Percentiles rank a stretch among this genome's conserved stretches.
These are phyloP conservation scores for Allium cepa DNA, from an alignment of 106 monocot genomes.

Conservation along the genomic window DNA sequence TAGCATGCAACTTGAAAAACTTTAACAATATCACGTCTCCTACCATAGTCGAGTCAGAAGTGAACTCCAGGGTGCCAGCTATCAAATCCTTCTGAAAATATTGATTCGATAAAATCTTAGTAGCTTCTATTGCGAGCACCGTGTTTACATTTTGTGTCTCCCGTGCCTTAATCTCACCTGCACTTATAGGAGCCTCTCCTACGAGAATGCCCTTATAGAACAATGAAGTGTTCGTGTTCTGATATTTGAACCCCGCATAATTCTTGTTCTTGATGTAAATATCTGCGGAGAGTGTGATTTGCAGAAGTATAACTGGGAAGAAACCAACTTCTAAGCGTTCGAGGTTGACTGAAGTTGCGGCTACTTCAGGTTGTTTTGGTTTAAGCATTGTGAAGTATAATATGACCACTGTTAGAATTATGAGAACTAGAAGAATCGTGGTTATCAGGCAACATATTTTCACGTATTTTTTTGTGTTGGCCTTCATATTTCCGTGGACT, in stretches of 20 bases:
- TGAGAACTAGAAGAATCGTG: slow-evolving; percentile 13
- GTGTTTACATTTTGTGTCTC: slow-evolving; percentile 7
- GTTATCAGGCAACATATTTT: slow-evolving; percentile 10
- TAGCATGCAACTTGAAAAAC: slow-evolving; percentile 22
- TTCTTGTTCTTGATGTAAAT: slow-evolving; percentile 30
- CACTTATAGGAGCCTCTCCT: slow-evolving; percentile 14
- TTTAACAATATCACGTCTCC: slow-evolving; percentile 26
- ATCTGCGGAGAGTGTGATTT: slow-evolving; percentile 13
- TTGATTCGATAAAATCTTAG: slow-evolving; percentile 2
- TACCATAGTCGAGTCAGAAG: slow-evolving; percentile 11
- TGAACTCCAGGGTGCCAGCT: slow-evolving; percentile 19
- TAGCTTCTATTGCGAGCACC: slow-evolving; percentile 3
- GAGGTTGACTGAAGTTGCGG: slow-evolving; percentile 9
- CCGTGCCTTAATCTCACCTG: slow-evolving; percentile 14
- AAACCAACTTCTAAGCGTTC: background rate
- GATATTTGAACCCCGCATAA: slow-evolving; percentile 27
- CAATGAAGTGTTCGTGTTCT: slow-evolving; percentile 11
- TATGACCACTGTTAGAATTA: slow-evolving; percentile 16
- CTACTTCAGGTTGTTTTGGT: slow-evolving; percentile 17
- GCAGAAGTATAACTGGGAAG: background rate
- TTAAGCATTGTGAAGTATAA: slow-evolving; percentile 37
- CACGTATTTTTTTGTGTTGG: slow-evolving; percentile 2
- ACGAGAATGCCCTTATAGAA: slow-evolving; percentile 21
- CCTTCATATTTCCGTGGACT: background rate
- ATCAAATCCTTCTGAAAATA: slow-evolving; percentile 13